These are phyloP conservation scores for Triticum urartu DNA, from an alignment of 176 grass and related monocot species.

Conservation along the genomic window DNA sequence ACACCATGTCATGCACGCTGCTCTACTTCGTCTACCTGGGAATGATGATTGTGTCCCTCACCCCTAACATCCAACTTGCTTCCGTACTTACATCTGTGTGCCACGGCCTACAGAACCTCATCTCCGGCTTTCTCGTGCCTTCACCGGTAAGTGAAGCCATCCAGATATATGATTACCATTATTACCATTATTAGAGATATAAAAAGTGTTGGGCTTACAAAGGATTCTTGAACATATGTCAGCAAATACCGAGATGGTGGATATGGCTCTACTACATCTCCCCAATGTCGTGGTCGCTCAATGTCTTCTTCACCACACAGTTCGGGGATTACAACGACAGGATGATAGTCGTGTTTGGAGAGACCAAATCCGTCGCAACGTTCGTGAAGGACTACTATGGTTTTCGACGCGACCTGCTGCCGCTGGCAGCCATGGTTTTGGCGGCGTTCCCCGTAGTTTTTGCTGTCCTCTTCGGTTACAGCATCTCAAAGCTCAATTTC, in stretches of 20 bases:
- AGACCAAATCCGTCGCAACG: constrained; percentile 44
- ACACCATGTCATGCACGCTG: constrained; percentile 58
- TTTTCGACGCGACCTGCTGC: constrained; percentile 43
- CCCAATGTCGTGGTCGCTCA: constrained; percentile 56
- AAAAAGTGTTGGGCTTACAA: not conserved
- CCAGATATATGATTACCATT: not conserved
- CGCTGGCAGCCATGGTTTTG: constrained; percentile 44
- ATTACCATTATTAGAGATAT: not conserved
- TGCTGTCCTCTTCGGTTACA: constrained; percentile 57
- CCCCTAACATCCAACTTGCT: constrained; percentile 57
- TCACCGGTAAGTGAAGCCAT: constrained; percentile 45
- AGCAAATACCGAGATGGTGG: constrained; percentile 92
- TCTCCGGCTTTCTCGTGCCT: constrained; percentile 64
- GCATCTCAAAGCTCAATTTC: constrained; percentile 70
- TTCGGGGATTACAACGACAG: constrained; percentile 43
- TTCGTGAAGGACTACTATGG: constrained; percentile 72
- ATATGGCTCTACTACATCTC: constrained; percentile 69
- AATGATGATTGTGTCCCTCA: constrained; percentile 69
- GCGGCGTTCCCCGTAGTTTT: constrained; percentile 48
- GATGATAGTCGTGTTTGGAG: constrained; percentile 43
- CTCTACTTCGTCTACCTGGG: constrained; percentile 69
- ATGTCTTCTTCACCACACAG: constrained; percentile 71
- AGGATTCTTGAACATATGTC: constrained; percentile 14
- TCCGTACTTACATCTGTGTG: constrained; percentile 57
- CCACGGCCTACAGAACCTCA: constrained; percentile 56